phyloP scores from a whole-genome alignment of 495 filamentous ascomycete genomes.

The Talaromyces liani region DNA sequence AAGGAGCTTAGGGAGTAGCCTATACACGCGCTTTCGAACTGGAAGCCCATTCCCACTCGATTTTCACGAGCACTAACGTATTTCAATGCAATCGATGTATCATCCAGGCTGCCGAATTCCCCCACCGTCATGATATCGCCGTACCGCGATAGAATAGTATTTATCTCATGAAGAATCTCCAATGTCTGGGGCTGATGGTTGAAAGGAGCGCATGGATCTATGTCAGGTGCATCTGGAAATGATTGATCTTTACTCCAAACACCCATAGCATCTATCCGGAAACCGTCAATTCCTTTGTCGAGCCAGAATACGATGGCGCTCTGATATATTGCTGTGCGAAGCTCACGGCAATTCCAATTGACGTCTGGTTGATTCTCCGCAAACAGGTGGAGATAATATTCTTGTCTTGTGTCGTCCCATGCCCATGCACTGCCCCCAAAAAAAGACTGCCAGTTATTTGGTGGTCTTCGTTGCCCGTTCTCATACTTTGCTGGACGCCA shows the following conservation, averaged over 20 bases:
- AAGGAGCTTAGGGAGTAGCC: neutral
- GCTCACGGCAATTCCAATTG: slow-evolving; percentile 58
- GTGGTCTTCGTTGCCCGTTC: slow-evolving; percentile 44
- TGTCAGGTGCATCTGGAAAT: slow-evolving; percentile 50
- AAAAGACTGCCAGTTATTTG: slow-evolving; percentile 51
- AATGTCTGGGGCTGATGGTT: neutral
- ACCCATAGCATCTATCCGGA: slow-evolving; percentile 43
- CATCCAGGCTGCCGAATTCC: too few relatives aligned
- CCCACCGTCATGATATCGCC: too few relatives aligned
- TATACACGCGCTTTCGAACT: neutral
- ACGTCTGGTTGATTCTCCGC: slow-evolving; percentile 57
- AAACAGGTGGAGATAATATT: slow-evolving; percentile 63
- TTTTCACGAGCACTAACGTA: neutral
- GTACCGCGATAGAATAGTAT: too few relatives aligned
- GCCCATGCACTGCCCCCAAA: slow-evolving; percentile 50
- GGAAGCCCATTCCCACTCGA: neutral
- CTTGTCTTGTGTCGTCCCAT: slow-evolving; percentile 48
- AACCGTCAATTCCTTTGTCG: slow-evolving; percentile 53
- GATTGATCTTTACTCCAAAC: slow-evolving; percentile 49
- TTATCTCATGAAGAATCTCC: slow-evolving; percentile 11
- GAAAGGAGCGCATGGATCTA: slow-evolving; percentile 20
- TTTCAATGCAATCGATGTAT: too few relatives aligned
- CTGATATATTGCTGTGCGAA: slow-evolving; percentile 50
- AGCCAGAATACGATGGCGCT: slow-evolving; percentile 61
- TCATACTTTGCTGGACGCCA: slow-evolving; percentile 45